These are phyloP conservation scores for Astrephomene gubernaculifera DNA, from an alignment of 139 green algal species.

Conservation along the genomic window DNA sequence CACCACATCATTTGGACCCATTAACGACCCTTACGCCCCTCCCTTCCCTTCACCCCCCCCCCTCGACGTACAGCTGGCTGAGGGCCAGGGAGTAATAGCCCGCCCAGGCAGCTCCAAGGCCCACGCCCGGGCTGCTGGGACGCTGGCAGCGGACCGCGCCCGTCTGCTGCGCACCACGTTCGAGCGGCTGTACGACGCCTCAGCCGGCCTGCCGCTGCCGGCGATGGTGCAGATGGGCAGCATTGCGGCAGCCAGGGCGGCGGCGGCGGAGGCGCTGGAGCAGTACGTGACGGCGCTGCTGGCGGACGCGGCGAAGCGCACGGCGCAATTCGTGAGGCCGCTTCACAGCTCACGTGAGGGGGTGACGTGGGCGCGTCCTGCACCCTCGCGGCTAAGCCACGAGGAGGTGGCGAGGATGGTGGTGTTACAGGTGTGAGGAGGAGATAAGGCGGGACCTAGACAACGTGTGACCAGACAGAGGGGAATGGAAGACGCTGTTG, in stretches of 20 bases:
- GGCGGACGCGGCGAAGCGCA: not conserved
- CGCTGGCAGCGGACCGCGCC: no score
- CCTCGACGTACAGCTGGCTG: no score
- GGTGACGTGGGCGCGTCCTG: not conserved
- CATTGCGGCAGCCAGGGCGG: not conserved
- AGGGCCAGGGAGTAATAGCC: no score
- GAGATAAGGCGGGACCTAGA: no score
- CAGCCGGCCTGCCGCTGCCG: not conserved
- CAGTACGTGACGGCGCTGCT: not conserved
- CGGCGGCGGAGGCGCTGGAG: not conserved
- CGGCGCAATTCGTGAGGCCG: not conserved
- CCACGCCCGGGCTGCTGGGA: no score
- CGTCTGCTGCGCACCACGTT: not conserved
- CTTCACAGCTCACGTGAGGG: not conserved
- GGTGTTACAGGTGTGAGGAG: not conserved
- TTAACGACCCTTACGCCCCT: no score
- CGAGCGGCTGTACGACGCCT: not conserved
- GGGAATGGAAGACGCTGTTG: no score
- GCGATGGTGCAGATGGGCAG: slow-evolving; percentile 3
- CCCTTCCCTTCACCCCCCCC: no score
- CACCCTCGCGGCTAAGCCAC: not conserved
- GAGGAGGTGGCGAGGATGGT: not conserved
- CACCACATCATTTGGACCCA: no score
- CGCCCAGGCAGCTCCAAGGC: no score
- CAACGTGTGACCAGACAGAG: no score